Base-by-base conservation (phyloP, 257 asterid genomes). In the Solanum paucissectum region DNA sequence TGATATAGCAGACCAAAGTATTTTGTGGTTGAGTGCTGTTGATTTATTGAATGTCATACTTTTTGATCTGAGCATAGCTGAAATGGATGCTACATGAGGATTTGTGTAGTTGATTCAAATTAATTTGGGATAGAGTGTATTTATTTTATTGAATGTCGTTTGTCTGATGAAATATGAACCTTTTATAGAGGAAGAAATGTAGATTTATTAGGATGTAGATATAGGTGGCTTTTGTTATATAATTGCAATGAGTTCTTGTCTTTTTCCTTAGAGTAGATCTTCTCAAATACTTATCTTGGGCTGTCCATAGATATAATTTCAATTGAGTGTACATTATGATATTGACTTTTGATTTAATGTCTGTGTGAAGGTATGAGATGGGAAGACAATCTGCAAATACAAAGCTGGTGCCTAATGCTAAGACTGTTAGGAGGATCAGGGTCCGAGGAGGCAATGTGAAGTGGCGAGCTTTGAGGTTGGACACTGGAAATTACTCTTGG, bases 341-440 rank as follows among this genome's bases (percentile, higher is more conserved):
- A 9, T 37, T 37, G 38, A 79, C 62, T 77, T 76, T 77, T 77
- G 84, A 77, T 77, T 79, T 33, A 12, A 72, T 21, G 86, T 55
- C 52, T 13, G 9, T 37, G 37, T 40, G 76, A 55, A 92, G 94
- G 93, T 92, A 90, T 68, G 94, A 92, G 91, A 88, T 92, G 10
- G 94, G 94, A 64, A 87, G 93, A 34, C 94, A 92, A 42, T 88
- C 94, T 3, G 93, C 93, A 44, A 92, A 87, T 68, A 92, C 94
- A 1, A 92, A 92, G 88, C 52, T 90, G 88, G 85, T 42, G 85
- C 88, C 92, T 27, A 92, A 92, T 76, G 87, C 89, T 90, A 92
- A 92, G 88, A 92, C 94, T 2, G 93, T 92, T 29, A 89, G 93
- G 5, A 89, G 93, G 82, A 88, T 92, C 34, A 87, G 94, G 86